These are phyloP conservation scores for Coccomyxa subellipsoidea DNA, from an alignment of 163 green algal genomes.

Conservation along the genomic window DNA sequence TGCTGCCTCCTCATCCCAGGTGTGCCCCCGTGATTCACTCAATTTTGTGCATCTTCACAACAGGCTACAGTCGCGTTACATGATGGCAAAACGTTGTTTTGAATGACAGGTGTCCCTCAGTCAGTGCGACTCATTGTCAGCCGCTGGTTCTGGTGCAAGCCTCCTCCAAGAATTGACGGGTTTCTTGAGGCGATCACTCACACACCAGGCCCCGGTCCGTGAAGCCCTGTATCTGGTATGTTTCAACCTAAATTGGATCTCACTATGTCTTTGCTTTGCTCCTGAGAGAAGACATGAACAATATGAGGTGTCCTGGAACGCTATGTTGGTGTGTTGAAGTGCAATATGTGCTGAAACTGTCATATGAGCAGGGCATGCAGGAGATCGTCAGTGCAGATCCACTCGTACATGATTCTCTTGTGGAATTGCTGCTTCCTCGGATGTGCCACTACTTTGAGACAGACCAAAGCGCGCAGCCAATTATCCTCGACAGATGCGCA, in stretches of 20 bases:
- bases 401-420: neutral
- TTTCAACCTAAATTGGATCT: neutral
- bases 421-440: neutral
- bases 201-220: constrained; percentile 1
- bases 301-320: no score
- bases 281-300: no score
- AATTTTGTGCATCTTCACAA: no score
- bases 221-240: constrained; percentile 2
- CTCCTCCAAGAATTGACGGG: constrained; percentile 6
- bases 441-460: neutral
- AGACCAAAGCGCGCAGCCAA: neutral
- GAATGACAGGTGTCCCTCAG: constrained; percentile 6
- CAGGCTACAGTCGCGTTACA: no score
- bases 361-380: neutral
- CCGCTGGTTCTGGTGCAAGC: neutral
- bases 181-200: neutral
- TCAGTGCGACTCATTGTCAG: neutral
- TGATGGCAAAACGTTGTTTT: neutral
- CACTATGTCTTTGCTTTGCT: neutral
- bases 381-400: neutral
- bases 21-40: no score
- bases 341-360: no score
- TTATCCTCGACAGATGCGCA: neutral
- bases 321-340: no score
- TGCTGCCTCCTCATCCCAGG: neutral